Evolutionary conservation across 169 alveolate species (phyloP).

Genomic region (Plasmodium relictum): DNA sequence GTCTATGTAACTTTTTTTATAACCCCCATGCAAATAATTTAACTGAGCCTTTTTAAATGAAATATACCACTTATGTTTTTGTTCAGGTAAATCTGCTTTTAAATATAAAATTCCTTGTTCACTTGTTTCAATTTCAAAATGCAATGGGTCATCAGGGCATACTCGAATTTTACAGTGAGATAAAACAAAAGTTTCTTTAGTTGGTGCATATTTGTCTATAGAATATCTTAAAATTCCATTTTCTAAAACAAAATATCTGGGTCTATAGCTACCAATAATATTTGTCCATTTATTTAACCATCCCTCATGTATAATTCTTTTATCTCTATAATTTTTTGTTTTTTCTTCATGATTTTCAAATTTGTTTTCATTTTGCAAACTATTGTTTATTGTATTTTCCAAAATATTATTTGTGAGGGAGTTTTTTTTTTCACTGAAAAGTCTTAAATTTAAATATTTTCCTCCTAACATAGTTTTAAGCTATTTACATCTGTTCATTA

Average conservation of each 20-base stretch:
- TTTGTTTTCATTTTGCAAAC: not conserved
- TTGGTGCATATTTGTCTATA: constrained; percentile 83
- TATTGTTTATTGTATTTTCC: constrained; percentile 11
- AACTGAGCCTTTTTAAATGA: constrained; percentile 85
- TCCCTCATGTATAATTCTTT: constrained; percentile 87
- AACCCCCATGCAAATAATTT: constrained; percentile 52
- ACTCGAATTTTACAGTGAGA: constrained; percentile 84
- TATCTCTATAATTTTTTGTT: constrained; percentile 52
- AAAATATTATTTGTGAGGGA: constrained; percentile 1
- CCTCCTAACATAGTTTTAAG: constrained; percentile 56
- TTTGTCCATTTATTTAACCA: constrained; percentile 92
- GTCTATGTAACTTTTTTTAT: constrained; percentile 9
- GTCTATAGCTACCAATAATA: constrained; percentile 90
- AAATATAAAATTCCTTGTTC: constrained; percentile 85
- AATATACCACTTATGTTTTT: constrained; percentile 86
- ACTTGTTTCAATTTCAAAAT: constrained; percentile 85
- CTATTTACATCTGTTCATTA: not conserved
- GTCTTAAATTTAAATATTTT: constrained; percentile 45
- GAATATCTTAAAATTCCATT: constrained; percentile 87
- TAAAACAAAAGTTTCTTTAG: constrained; percentile 84
- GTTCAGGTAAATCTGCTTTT: constrained; percentile 84
- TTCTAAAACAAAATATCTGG: constrained; percentile 88
- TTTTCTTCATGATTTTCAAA: constrained; percentile 1
- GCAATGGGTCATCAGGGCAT: constrained; percentile 87
- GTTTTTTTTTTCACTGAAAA: constrained; percentile 53